Evolutionary conservation across 2,329 filamentous ascomycete genomes (phyloP).

Genomic region (Fusarium incarnatum): DNA sequence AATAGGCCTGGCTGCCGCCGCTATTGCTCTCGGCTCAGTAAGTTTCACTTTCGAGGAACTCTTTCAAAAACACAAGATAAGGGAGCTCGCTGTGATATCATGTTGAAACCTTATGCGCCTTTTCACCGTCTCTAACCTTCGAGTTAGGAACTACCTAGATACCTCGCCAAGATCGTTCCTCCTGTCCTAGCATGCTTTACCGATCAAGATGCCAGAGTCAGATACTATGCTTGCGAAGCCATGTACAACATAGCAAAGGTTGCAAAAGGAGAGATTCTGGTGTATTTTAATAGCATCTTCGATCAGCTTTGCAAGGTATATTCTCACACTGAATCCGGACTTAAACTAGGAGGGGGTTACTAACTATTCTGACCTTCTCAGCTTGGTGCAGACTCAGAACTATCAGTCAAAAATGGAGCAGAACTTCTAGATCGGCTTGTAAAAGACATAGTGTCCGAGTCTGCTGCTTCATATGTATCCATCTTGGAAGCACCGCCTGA

Average conservation of each 20-base stretch:
- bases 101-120: neutral
- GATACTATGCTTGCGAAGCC: constrained; percentile 98
- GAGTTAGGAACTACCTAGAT: constrained; percentile 84
- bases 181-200: constrained; percentile 97
- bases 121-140: constrained; percentile 9
- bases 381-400: constrained; percentile 94
- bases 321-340: neutral
- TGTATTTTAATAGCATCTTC: constrained; percentile 99
- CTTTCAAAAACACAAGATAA: neutral
- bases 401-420: constrained; percentile 98
- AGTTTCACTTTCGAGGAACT: constrained; percentile 52
- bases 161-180: constrained; percentile 92
- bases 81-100: neutral
- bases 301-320: constrained; percentile 93
- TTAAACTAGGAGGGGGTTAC: neutral
- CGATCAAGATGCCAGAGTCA: constrained; percentile 95
- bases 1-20: constrained; percentile 93
- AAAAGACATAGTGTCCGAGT: constrained; percentile 96
- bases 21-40: constrained; percentile 93
- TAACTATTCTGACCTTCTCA: constrained; percentile 52
- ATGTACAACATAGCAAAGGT: constrained; percentile 99
- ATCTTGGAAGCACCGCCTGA: constrained; percentile 74
- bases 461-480: constrained; percentile 93
- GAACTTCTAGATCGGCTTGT: constrained; percentile 94
- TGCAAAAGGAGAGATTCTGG: constrained; percentile 94